Evolutionary conservation across 179 eudicot genomes (phyloP).

Genomic region (Drosera spatulata): DNA sequence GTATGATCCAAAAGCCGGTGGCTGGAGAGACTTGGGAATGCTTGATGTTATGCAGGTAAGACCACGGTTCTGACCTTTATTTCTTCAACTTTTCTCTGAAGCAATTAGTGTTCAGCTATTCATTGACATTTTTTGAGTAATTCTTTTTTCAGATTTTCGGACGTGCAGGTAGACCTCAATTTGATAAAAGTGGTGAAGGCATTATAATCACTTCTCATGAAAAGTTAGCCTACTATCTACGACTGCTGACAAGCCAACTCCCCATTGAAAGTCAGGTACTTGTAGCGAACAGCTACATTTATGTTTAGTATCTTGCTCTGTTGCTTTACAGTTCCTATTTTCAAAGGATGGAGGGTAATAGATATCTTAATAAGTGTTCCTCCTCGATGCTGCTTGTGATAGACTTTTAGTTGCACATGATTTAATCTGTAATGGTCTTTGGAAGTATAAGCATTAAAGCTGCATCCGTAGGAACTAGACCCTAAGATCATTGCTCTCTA

Average conservation of each 20-base stretch:
- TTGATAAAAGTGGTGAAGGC: conserved; percentile 99
- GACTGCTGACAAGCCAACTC: conserved; percentile 88
- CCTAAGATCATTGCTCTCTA: no score
- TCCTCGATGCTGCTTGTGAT: no score
- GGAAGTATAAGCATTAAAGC: no score
- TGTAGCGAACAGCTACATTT: neutral
- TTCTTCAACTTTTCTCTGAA: conserved; percentile 1
- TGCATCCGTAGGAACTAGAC: no score
- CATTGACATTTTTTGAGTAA: conserved; percentile 6
- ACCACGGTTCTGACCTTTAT: neutral
- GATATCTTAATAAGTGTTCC: no score
- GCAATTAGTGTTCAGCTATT: neutral
- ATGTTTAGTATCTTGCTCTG: neutral
- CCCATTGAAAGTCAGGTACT: conserved; percentile 99
- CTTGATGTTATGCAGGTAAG: conserved; percentile 99
- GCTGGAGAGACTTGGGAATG: conserved; percentile 99
- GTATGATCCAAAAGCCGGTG: conserved; percentile 99
- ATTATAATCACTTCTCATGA: conserved; percentile 94
- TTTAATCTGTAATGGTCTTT: no score
- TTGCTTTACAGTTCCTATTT: neutral
- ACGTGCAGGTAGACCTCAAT: conserved; percentile 99
- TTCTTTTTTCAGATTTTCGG: conserved; percentile 68
- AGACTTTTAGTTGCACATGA: no score
- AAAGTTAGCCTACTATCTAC: conserved; percentile 82
- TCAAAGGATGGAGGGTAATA: neutral